Conservation (phyloP, 2,329 filamentous ascomycete species). For the Aureobasidium pullulans region DNA sequence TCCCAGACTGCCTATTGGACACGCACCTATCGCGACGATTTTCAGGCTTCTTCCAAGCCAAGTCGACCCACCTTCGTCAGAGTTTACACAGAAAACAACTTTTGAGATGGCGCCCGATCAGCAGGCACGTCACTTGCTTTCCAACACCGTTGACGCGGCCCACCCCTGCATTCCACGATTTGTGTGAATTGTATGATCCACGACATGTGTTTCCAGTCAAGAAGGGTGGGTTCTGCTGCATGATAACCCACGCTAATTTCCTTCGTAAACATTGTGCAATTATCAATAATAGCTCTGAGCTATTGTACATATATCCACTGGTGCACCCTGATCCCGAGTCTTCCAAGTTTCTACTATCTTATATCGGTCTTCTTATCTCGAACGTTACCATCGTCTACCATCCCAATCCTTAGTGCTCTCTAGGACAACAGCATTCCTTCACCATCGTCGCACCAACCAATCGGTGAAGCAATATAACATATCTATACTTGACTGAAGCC, state of each 20-base stretch:
- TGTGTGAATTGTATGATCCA: not conserved
- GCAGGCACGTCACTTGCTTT: slow-evolving; percentile 8
- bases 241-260: slow-evolving; percentile 5
- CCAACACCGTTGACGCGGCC: not conserved
- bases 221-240: slow-evolving; percentile 4
- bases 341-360: not conserved
- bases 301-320: slow-evolving; percentile 8
- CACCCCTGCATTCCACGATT: slow-evolving; percentile 12
- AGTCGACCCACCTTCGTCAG: not conserved
- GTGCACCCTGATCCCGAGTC: not conserved
- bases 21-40: not conserved
- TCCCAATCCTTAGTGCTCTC: not conserved
- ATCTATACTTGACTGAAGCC: slow-evolving; percentile 4
- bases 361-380: not conserved
- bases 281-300: not conserved
- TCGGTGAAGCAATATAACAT: not conserved
- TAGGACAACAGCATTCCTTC: slow-evolving; percentile 2
- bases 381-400: not conserved
- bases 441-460: not conserved
- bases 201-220: slow-evolving; percentile 7
- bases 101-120: slow-evolving; percentile 3
- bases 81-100: not conserved
- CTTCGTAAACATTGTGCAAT: slow-evolving; percentile 8
- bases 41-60: not conserved
- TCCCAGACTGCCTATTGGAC: not conserved